A percentile compares a stretch with the other conserved stretches of the same genome.
Evolutionary conservation across 2,329 filamentous ascomycete genomes (phyloP).

Genomic region (Fulvia fulva): DNA sequence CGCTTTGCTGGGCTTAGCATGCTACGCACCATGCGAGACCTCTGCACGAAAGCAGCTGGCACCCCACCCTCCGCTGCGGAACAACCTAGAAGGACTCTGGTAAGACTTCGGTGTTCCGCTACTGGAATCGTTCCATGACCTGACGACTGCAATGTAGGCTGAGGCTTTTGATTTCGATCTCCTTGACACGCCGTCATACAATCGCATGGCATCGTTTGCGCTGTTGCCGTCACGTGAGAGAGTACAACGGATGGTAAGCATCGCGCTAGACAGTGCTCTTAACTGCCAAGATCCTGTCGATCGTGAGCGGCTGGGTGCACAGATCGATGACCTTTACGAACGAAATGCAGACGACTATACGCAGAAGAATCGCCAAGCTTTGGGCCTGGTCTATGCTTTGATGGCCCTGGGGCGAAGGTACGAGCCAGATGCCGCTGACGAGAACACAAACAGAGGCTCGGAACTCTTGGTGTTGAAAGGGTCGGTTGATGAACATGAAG

Average conservation of each 20-base stretch:
- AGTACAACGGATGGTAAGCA: constrained; percentile 11
- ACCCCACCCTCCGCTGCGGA: neutral
- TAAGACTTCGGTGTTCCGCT: no score
- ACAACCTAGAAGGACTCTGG: neutral
- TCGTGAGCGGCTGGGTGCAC: neutral
- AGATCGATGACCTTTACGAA: constrained; percentile 7
- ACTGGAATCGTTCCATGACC: no score
- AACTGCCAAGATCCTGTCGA: constrained; percentile 2
- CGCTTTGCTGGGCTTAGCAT: constrained; percentile 7
- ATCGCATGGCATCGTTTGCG: constrained; percentile 9
- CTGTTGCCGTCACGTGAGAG: constrained; percentile 15
- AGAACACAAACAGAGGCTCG: neutral
- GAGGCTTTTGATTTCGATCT: neutral
- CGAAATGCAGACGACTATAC: constrained; percentile 9
- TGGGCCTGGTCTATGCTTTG: constrained; percentile 10
- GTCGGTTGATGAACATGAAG: neutral
- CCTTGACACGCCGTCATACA: neutral
- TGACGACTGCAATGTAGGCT: no score
- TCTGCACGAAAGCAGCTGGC: constrained; percentile 11
- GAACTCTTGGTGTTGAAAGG: constrained; percentile 6
- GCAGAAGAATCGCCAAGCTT: constrained; percentile 1
- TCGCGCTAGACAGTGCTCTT: constrained; percentile 13
- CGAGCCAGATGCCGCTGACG: neutral
- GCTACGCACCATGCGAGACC: constrained; percentile 3
- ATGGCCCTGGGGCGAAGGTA: constrained; percentile 11